A percentile compares a stretch with the other conserved stretches of the same genome.
phyloP scores from a whole-genome alignment of 371 early-diverging fungal species.

The Mucor piriformis region DNA sequence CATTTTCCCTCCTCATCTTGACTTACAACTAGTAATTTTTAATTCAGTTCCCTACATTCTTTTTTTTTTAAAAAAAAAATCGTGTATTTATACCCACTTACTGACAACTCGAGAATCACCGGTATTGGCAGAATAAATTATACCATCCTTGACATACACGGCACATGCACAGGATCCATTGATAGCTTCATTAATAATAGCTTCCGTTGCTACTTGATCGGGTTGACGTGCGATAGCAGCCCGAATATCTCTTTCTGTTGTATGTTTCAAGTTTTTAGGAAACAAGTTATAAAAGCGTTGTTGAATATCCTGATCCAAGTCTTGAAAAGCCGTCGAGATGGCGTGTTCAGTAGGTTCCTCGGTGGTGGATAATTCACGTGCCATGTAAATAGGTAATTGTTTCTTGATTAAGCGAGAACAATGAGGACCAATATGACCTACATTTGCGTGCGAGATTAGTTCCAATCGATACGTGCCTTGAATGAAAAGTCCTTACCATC shows the following conservation, averaged over 20 bases:
- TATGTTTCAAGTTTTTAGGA: slow-evolving; percentile 35
- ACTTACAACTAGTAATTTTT: slow-evolving; percentile 35
- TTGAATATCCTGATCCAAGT: slow-evolving; percentile 62
- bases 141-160: slow-evolving; percentile 71
- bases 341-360: slow-evolving; percentile 27
- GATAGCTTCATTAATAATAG: slow-evolving; percentile 56
- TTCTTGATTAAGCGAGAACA: slow-evolving; percentile 41
- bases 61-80: background rate
- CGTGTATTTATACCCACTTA: slow-evolving; percentile 23
- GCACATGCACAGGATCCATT: slow-evolving; percentile 81
- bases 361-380: slow-evolving; percentile 27
- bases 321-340: slow-evolving; percentile 57
- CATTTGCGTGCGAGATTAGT: background rate
- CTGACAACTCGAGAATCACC: slow-evolving; percentile 76
- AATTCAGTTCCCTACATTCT: too few species aligned
- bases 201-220: slow-evolving; percentile 32
- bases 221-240: slow-evolving; percentile 41
- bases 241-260: slow-evolving; percentile 48
- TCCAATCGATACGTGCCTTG: too few species aligned
- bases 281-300: slow-evolving; percentile 57
- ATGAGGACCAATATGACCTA: slow-evolving; percentile 52
- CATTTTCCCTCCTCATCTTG: slow-evolving; percentile 50
- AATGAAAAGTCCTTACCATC: slow-evolving; percentile 33
- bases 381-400: slow-evolving; percentile 51
- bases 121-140: slow-evolving; percentile 78